phyloP scores from a whole-genome alignment of 441 rosid species.

The Breynia disticha region DNA sequence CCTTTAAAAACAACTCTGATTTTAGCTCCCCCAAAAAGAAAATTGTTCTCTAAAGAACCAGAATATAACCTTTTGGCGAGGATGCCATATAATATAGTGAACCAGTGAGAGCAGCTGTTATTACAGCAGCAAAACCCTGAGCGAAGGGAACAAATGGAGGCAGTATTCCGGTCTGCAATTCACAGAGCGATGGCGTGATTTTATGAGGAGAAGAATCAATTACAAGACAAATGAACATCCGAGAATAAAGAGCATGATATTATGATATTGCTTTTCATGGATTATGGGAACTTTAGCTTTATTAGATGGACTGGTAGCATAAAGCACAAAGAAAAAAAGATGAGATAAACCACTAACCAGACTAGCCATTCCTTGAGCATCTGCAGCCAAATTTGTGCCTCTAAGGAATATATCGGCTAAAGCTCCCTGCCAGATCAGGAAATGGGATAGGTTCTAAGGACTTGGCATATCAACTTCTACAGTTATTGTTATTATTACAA shows the following conservation, averaged over 20 bases:
- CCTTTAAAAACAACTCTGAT: not conserved
- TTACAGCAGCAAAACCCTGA: constrained; percentile 78
- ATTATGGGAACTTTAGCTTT: no score
- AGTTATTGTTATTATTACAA: not conserved
- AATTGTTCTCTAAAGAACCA: not conserved
- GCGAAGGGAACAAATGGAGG: constrained; percentile 96
- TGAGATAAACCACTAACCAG: constrained; percentile 33
- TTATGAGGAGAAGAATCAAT: not conserved
- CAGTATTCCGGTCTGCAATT: constrained; percentile 59
- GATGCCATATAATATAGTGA: constrained; percentile 80
- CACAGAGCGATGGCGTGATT: constrained; percentile 7
- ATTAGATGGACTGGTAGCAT: no score
- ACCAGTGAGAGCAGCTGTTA: constrained; percentile 85
- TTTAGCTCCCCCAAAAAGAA: not conserved
- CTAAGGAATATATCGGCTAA: constrained; percentile 73
- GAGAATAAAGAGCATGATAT: not conserved
- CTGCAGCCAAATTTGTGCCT: constrained; percentile 54
- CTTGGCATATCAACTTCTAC: not conserved
- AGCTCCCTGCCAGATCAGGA: constrained; percentile 44
- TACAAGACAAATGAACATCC: not conserved
- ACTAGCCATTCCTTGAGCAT: constrained; percentile 70
- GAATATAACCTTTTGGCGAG: constrained; percentile 69
- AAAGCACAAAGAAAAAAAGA: no score
- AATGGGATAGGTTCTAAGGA: not conserved
- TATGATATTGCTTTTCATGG: no score